Base-by-base conservation (phyloP, 108 stramenopile species). In the Parietichytrium sp. region DNA sequence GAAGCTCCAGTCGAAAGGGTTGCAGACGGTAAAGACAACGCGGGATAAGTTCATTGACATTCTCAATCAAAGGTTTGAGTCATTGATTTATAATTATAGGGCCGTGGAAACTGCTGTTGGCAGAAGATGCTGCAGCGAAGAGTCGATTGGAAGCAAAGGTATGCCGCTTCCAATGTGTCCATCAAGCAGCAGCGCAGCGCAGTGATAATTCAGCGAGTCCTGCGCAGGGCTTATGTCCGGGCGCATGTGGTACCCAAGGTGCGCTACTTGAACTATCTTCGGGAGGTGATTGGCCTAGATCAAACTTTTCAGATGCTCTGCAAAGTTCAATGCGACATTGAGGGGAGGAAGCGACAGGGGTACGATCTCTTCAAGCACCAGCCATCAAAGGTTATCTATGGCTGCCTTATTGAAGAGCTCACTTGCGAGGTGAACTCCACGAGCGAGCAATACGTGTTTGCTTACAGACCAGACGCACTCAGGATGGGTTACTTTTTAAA, bases 401-500 rank as follows among this genome's bases (percentile, higher is more conserved):
- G 61, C 20, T 72, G 38, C 20, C 33, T 72, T 42, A 42, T 72
- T 23, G 61, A 72, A 42, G 61, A 72, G 20, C 33, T 72, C 6
- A 12, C 61, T 12, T 36, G 38, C 61, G 61, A 72, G 61, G 36
- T 33, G 23, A 6, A 33, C 6, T 42, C 38, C 6, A 72, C 61
- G 10, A 45, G 38, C 20, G 38, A 23, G 42, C 38, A 72, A 13
- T 72, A 33, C 45, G 61, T 72, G 20, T 72, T 72, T 72, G 61
- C 61, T 6, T 18, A n/a, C 42, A n/a, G 6, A 10, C 10, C 33
- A 1, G 61, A 72, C 20, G 61, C 38, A 0, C 61, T 72, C 6
- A 33, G 61, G 6, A n/a, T 72, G 7, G 61, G 61, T 15, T 72
- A 72, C 33, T 72, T 72, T 72, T 42, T 72, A 12, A 72, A 72